Conservation (phyloP, 2,329 filamentous ascomycete genomes). For the Paraconiothyrium brasiliense region DNA sequence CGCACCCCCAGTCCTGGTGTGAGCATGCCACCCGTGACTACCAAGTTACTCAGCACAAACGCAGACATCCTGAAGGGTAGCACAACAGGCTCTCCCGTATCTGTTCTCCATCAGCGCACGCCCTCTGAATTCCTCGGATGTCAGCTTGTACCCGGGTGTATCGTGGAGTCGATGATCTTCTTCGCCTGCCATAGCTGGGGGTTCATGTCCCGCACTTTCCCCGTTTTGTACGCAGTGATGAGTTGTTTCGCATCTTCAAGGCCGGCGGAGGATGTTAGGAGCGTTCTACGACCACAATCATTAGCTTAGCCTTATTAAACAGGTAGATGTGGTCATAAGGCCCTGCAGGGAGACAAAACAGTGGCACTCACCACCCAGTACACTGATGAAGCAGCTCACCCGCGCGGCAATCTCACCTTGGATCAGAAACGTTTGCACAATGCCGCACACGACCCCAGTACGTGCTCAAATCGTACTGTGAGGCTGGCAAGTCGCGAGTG, state of each 20-base stretch:
- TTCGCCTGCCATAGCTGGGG: constrained; percentile 94
- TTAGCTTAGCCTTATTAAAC: constrained; percentile 25
- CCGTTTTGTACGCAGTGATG: constrained; percentile 86
- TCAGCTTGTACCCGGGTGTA: constrained; percentile 80
- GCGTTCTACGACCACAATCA: constrained; percentile 69
- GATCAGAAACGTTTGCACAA: constrained; percentile 88
- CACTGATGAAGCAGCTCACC: constrained; percentile 16
- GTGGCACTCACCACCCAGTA: constrained; percentile 51
- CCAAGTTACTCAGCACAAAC: constrained; percentile 91
- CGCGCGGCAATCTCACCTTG: constrained; percentile 74
- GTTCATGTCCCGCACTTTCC: constrained; percentile 81
- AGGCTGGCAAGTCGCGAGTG: constrained; percentile 84
- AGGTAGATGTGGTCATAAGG: not conserved
- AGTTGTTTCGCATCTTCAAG: constrained; percentile 87
- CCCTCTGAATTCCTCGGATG: constrained; percentile 5
- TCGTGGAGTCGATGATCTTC: constrained; percentile 94
- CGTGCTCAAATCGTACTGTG: constrained; percentile 89
- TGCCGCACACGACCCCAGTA: constrained; percentile 96
- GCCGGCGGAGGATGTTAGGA: constrained; percentile 79
- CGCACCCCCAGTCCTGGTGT: constrained; percentile 81
- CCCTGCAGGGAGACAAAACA: constrained; percentile 29
- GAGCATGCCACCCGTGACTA: constrained; percentile 97
- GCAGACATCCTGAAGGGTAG: constrained; percentile 97
- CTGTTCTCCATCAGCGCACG: constrained; percentile 57
- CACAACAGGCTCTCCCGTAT: constrained; percentile 91